Conservation (phyloP, 2,329 filamentous ascomycete genomes). For the Cercospora citrullina region DNA sequence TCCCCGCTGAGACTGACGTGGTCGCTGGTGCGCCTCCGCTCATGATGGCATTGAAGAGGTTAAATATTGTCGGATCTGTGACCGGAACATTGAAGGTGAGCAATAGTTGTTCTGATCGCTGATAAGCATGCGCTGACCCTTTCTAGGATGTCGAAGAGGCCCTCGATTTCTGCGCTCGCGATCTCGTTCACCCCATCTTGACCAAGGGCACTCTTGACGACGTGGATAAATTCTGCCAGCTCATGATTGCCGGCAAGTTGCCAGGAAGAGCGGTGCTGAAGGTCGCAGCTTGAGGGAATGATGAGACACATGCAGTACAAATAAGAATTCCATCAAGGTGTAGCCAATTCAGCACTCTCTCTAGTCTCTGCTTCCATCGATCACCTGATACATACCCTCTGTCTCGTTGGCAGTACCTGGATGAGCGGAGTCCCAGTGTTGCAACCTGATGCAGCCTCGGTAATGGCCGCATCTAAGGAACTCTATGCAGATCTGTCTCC, state of each 20-base stretch:
- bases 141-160: slow-evolving; percentile 47
- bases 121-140: background rate
- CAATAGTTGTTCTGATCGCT: background rate
- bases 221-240: slow-evolving; percentile 43
- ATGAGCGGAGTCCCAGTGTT: slow-evolving; percentile 3
- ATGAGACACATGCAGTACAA: background rate
- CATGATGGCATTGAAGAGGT: slow-evolving; percentile 42
- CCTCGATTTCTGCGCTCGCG: slow-evolving; percentile 47
- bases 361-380: background rate
- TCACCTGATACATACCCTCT: background rate
- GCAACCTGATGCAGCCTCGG: slow-evolving; percentile 6
- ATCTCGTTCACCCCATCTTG: slow-evolving; percentile 44
- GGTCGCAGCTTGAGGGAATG: slow-evolving; percentile 29
- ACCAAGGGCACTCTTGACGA: slow-evolving; percentile 43
- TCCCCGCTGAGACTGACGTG: slow-evolving; percentile 38
- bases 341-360: background rate
- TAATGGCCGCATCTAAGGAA: slow-evolving; percentile 4
- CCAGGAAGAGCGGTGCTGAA: slow-evolving; percentile 47
- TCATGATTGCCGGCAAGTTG: slow-evolving; percentile 44
- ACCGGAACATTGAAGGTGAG: slow-evolving; percentile 44
- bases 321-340: slow-evolving; percentile 16
- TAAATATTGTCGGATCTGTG: slow-evolving; percentile 48
- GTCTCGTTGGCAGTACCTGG: background rate
- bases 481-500: slow-evolving; percentile 1
- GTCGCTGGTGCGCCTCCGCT: slow-evolving; percentile 44